These are phyloP conservation scores for Fusarium pseudocircinatum DNA, from an alignment of 2,329 filamentous ascomycete genomes.

Conservation along the genomic window DNA sequence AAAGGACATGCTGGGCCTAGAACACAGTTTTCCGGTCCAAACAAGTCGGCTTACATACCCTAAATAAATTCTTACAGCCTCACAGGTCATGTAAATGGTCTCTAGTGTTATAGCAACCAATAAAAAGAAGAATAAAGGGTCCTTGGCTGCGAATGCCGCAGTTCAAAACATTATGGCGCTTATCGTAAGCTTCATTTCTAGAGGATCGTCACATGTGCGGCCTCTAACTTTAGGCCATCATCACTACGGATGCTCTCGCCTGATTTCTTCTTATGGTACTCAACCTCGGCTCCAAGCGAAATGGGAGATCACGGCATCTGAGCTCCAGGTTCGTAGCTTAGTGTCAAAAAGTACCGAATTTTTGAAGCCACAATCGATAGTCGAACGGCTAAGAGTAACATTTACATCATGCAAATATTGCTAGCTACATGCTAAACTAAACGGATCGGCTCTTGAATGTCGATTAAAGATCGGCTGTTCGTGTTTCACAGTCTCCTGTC, in stretches of 20 bases:
- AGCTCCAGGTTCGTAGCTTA: neutral
- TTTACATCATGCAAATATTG: neutral
- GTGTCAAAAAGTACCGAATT: neutral
- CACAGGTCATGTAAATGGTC: accelerated
- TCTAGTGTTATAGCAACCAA: accelerated
- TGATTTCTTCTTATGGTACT: neutral
- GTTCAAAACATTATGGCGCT: neutral
- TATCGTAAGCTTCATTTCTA: neutral
- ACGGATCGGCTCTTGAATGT: neutral
- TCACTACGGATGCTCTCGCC: neutral
- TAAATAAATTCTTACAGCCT: neutral
- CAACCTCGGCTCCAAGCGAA: neutral
- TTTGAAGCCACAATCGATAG: neutral
- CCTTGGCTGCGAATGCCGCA: neutral
- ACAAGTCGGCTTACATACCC: neutral
- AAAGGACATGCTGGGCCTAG: neutral
- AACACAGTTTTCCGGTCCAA: neutral
- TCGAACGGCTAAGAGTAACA: neutral
- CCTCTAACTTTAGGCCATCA: neutral
- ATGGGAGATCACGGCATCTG: no score
- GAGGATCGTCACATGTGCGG: neutral
- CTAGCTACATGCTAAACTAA: neutral
- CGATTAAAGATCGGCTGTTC: neutral
- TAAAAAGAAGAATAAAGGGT: neutral
- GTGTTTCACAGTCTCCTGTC: neutral